Evolutionary conservation across 2,329 filamentous ascomycete species (phyloP), one percentile per base, ranked within the genome.

Genomic region (Trichoderma citrinoviride): DNA sequence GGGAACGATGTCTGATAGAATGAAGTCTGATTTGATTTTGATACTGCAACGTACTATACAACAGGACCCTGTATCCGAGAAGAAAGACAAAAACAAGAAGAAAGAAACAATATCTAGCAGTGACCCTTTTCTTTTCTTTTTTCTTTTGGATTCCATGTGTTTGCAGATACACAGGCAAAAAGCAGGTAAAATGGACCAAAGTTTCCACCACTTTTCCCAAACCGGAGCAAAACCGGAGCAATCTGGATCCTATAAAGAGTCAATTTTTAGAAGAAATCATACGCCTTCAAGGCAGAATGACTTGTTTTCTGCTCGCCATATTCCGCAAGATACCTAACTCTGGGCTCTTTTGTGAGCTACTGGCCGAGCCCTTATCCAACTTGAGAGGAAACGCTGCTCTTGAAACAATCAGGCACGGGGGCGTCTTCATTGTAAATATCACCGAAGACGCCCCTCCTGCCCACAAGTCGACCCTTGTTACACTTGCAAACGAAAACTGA

Each of bases 401-500:
- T n/a, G 41, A 21, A 49, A 23, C 46, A 33, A 33, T 54, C 58
- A 27, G 41, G 58, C 40, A 15, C 29, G 25, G 17, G 15, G 37
- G 33, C 12, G 23, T 50, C 8, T 12, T 27, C 21, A 19, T 27
- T 14, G 21, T 17, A 43, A n/a, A 7, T 37, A 47, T n/a, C 25
- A 61, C 23, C 33, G 49, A 33, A 25, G n/a, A 44, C 29, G 37
- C 37, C 23, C 57, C 33, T 27, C 14, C 6, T n/a, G n/a, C 17
- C 47, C 27, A 5, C 27, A 46, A 29, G 6, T 21, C 56, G 56
- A 50, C 49, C n/a, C 37, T 44, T 62, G 60, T 62, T 53, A 62
- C 60, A 62, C 60, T 62, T 62, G 60, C 60, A 62, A 62, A 52
- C 7, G 29, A 52, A 29, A 27, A 19, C 12, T 46, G 40, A 37